phyloP scores from a whole-genome alignment of 2,329 filamentous ascomycete species.

The Neophaeococcomyces aloes region DNA sequence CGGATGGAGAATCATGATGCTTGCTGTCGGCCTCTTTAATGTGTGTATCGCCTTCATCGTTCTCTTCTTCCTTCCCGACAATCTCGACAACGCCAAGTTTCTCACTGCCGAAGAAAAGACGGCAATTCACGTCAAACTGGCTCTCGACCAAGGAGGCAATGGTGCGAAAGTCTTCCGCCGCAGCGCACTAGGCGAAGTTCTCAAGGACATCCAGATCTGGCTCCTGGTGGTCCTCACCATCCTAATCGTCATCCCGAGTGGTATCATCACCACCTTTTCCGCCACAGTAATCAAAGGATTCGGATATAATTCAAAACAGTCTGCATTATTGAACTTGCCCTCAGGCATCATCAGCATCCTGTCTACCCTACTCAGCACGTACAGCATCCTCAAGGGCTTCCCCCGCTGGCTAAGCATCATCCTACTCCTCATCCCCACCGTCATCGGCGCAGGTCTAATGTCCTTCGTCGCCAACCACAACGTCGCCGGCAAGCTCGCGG shows the following conservation, averaged over 20 bases:
- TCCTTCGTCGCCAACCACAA: slow-evolving; percentile 29
- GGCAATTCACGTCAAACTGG: slow-evolving; percentile 32
- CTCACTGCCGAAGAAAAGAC: slow-evolving; percentile 31
- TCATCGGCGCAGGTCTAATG: slow-evolving; percentile 33
- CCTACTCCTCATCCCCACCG: slow-evolving; percentile 36
- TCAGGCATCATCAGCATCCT: slow-evolving; percentile 34
- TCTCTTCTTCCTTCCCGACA: slow-evolving; percentile 32
- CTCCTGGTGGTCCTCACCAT: slow-evolving; percentile 28
- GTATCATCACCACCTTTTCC: slow-evolving; percentile 34
- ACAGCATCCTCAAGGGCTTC: slow-evolving; percentile 30
- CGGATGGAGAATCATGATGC: slow-evolving; percentile 30
- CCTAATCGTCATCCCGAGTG: slow-evolving; percentile 32
- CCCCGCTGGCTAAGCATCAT: slow-evolving; percentile 35
- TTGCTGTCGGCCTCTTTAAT: slow-evolving; percentile 37
- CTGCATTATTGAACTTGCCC: slow-evolving; percentile 37
- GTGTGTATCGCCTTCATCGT: slow-evolving; percentile 30
- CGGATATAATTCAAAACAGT: slow-evolving; percentile 34
- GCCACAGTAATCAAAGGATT: slow-evolving; percentile 35
- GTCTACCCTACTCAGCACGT: slow-evolving; percentile 31
- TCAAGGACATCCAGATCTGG: slow-evolving; percentile 35
- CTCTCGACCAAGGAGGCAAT: slow-evolving; percentile 41
- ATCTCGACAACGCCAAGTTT: slow-evolving; percentile 29
- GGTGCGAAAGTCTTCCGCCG: slow-evolving; percentile 42
- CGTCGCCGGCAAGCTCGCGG: slow-evolving; percentile 32
- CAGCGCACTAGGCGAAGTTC: slow-evolving; percentile 36